Percentiles rank a stretch among this genome's conserved stretches.
phyloP scores from a whole-genome alignment of 257 asterid genomes.

The Scutellaria minor region DNA sequence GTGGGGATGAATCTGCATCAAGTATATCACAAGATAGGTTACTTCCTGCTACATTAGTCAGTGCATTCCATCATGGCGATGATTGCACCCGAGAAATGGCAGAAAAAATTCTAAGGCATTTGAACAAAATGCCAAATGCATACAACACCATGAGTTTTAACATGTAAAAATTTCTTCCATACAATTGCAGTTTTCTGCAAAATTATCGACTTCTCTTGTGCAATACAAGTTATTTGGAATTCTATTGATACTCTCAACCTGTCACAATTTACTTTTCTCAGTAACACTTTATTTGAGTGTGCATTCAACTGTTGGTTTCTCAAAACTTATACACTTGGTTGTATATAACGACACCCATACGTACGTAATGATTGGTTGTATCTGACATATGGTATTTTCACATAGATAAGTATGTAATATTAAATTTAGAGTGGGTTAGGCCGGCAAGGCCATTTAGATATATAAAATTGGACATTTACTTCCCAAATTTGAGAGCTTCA shows the following conservation, averaged over 20 bases:
- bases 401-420: not conserved
- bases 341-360: not conserved
- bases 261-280: conserved; percentile 18
- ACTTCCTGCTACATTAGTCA: conserved; percentile 60
- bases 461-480: not conserved
- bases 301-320: not conserved
- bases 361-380: not conserved
- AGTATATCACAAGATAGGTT: conserved; percentile 63
- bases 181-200: not conserved
- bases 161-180: conserved; percentile 31
- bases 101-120: conserved; percentile 68
- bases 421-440: conserved; percentile 4
- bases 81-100: conserved; percentile 69
- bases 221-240: not conserved
- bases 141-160: conserved; percentile 50
- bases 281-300: conserved; percentile 15
- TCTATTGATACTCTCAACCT: not conserved
- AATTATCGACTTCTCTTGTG: not conserved
- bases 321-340: not conserved
- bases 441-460: conserved; percentile 30
- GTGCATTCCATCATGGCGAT: conserved; percentile 75
- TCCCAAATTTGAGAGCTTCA: conserved; percentile 3
- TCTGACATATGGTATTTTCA: not conserved
- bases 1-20: conserved; percentile 62
- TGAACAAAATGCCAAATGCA: conserved; percentile 66